Conservation (phyloP, 2,329 filamentous ascomycete species). For the Ophiobolus disseminans region DNA sequence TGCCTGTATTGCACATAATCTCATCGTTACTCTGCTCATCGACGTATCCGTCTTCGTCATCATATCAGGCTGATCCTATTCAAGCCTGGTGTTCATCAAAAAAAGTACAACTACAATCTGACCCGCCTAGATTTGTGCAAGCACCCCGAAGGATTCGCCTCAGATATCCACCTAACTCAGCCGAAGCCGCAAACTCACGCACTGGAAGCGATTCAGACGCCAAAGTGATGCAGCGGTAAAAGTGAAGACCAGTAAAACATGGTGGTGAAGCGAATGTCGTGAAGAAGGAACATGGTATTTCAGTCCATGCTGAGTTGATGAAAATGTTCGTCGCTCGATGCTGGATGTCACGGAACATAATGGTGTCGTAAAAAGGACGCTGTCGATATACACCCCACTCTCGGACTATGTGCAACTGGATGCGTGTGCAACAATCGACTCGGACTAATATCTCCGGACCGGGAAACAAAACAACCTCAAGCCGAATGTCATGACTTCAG, state of each 20-base stretch:
- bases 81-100: conserved; percentile 11
- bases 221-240: conserved; percentile 28
- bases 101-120: conserved; percentile 12
- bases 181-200: neutral
- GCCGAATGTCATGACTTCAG: conserved; percentile 17
- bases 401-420: no score
- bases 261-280: conserved; percentile 43
- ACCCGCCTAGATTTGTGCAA: neutral
- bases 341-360: neutral
- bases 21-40: neutral
- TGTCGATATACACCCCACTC: no score
- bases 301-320: conserved; percentile 13
- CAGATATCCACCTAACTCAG: neutral
- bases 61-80: neutral
- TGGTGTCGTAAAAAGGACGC: no score
- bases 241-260: conserved; percentile 35
- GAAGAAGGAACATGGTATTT: conserved; percentile 13
- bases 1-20: neutral
- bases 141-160: neutral
- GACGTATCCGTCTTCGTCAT: neutral
- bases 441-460: neutral
- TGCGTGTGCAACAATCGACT: neutral
- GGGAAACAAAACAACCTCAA: no score
- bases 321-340: neutral
- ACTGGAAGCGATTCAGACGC: conserved; percentile 9